Base-by-base conservation (phyloP, 2,329 filamentous ascomycete species). In the Nannizzia gypsea region DNA sequence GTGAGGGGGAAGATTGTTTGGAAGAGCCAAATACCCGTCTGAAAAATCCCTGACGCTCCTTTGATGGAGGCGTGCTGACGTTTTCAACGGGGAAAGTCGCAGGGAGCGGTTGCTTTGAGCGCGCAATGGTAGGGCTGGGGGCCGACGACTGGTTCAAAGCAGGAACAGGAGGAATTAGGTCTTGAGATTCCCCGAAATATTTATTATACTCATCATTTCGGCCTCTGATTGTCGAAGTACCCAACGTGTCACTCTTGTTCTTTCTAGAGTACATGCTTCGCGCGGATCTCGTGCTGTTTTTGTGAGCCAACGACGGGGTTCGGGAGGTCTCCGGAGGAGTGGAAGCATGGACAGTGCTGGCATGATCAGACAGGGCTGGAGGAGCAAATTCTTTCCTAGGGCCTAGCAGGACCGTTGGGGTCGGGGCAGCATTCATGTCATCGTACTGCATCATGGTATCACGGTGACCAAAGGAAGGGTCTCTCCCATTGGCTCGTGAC, bases 41-140 rank as follows among this genome's bases (percentile, higher is more conserved):
- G 77, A 97, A 97, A 77, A 99, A 97, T 20, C 93, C 91, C 6
- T 83, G 88, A 60, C 85, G 84, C 68, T 89, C 86, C 69, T 87
- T 89, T 58, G 78, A 70, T 13, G 56, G 76, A 1, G 64, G 58
- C 60, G 66, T 77, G 69, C 76, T 63, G 73, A 72, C 64, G 69
- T 76, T 62, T 70, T 72, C 62, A 70, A 72, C 46, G 72, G 68
- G 24, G 75, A 54, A 44, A n/a, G 59, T 34, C n/a, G 26, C 11
- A 11, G 60, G 59, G 36, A 56, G 71, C 24, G 72, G 68, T 15
- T 73, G 66, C 61, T 82, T 82, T 44, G 79, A 75, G 62, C 77
- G 77, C 50, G 76, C 77, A 59, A 82, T 78, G 17, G 77, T 76
- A 46, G 81, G 79, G 64, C 80, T 79, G 55, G 81, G 78, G 15